phyloP scores from a whole-genome alignment of 495 filamentous ascomycete species.

The Hyaloscypha bicolor region DNA sequence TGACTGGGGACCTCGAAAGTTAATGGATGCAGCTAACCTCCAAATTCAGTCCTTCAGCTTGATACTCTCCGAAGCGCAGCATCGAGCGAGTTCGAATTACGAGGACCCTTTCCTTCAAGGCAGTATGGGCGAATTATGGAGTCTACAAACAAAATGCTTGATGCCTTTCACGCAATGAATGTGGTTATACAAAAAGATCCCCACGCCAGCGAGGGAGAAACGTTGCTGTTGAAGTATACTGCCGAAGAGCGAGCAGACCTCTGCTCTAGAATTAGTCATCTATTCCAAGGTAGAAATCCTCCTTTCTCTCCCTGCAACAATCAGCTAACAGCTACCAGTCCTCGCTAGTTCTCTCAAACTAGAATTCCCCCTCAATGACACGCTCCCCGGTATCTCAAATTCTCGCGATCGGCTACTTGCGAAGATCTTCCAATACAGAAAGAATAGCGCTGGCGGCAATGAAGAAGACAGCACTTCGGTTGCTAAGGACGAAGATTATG shows the following conservation, averaged over 20 bases:
- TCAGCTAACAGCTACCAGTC: constrained; percentile 46
- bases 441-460: constrained; percentile 56
- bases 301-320: not conserved
- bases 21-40: not conserved
- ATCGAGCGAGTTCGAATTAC: constrained; percentile 77
- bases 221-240: constrained; percentile 76
- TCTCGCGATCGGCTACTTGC: constrained; percentile 83
- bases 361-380: constrained; percentile 88
- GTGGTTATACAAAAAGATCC: constrained; percentile 84
- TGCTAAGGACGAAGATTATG: constrained; percentile 51
- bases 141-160: constrained; percentile 79
- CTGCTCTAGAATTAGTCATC: constrained; percentile 85
- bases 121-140: constrained; percentile 72
- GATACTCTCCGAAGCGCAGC: constrained; percentile 76
- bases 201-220: constrained; percentile 75
- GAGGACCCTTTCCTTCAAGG: constrained; percentile 76
- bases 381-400: constrained; percentile 78
- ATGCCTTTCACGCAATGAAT: constrained; percentile 94
- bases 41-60: constrained; percentile 54
- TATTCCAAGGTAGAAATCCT: constrained; percentile 69
- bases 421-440: constrained; percentile 83
- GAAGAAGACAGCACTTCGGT: constrained; percentile 28
- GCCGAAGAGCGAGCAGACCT: constrained; percentile 76
- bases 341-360: constrained; percentile 91
- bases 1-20: no score